phyloP scores from a whole-genome alignment of 495 filamentous ascomycete species.

The Annulohypoxylon stygium region DNA sequence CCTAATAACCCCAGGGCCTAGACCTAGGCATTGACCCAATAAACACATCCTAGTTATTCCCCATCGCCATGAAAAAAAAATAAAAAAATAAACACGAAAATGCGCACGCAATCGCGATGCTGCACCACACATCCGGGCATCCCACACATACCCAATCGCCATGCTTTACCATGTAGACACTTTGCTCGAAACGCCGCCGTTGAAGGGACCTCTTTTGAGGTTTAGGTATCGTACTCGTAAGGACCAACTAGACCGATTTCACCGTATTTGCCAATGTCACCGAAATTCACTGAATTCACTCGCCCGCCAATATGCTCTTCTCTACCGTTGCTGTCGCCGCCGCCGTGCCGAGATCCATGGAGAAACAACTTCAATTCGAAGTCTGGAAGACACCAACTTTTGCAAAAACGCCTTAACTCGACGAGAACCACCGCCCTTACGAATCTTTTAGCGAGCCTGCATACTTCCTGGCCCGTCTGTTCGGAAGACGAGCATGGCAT shows the following conservation, averaged over 20 bases:
- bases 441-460: slow-evolving; percentile 27
- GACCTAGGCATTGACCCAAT: neutral
- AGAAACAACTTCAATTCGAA: slow-evolving; percentile 3
- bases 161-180: neutral
- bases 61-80: slow-evolving; percentile 1
- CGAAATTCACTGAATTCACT: slow-evolving; percentile 5
- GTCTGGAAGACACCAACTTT: slow-evolving; percentile 14
- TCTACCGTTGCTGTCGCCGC: neutral
- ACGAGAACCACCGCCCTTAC: neutral
- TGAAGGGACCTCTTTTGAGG: neutral
- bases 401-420: slow-evolving; percentile 4
- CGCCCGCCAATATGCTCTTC: slow-evolving; percentile 11
- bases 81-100: too few species aligned
- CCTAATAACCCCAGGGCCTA: neutral
- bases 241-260: neutral
- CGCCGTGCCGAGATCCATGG: slow-evolving; percentile 9
- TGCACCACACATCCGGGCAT: neutral
- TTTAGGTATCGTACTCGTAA: slow-evolving; percentile 12
- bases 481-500: slow-evolving; percentile 64
- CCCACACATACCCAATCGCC: neutral
- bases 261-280: neutral
- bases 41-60: slow-evolving; percentile 6
- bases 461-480: slow-evolving; percentile 52
- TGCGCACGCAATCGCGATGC: slow-evolving; percentile 9
- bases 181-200: slow-evolving; percentile 11